These are phyloP conservation scores for Cicer cuneatum DNA, from an alignment of 306 rosid species.

Conservation along the genomic window DNA sequence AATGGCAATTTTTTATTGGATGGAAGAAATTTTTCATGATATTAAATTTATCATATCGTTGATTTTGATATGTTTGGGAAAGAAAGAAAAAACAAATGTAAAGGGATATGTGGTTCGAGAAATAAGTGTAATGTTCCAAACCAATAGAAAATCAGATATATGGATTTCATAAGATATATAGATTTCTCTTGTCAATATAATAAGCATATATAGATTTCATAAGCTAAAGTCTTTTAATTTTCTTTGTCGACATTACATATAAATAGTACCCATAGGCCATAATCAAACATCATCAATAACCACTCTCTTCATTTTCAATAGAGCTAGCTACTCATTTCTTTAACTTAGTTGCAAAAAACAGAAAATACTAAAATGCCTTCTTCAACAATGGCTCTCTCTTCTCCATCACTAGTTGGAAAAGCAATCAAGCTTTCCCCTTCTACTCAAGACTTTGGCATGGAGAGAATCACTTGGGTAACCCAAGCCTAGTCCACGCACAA, in stretches of 20 bases:
- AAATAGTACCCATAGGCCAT: not conserved
- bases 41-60: no score
- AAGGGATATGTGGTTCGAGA: not conserved
- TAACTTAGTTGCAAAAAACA: no score
- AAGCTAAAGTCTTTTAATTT: not conserved
- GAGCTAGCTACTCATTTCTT: no score
- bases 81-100: not conserved
- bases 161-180: not conserved
- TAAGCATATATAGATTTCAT: not conserved
- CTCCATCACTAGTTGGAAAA: not conserved
- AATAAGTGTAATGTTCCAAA: not conserved
- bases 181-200: no score
- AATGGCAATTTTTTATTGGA: no score
- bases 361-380: not conserved
- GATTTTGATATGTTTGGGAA: no score
- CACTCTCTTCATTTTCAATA: not conserved
- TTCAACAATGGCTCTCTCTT: constrained; percentile 6
- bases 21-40: no score
- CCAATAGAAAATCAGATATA: not conserved
- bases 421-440: not conserved
- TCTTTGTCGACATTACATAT: not conserved
- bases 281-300: not conserved
- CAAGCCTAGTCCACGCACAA: not conserved
- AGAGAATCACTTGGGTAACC: not conserved
- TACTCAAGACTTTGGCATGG: not conserved